Conservation (phyloP, 148 eudicot genomes). For the Pouteria glomerata region DNA sequence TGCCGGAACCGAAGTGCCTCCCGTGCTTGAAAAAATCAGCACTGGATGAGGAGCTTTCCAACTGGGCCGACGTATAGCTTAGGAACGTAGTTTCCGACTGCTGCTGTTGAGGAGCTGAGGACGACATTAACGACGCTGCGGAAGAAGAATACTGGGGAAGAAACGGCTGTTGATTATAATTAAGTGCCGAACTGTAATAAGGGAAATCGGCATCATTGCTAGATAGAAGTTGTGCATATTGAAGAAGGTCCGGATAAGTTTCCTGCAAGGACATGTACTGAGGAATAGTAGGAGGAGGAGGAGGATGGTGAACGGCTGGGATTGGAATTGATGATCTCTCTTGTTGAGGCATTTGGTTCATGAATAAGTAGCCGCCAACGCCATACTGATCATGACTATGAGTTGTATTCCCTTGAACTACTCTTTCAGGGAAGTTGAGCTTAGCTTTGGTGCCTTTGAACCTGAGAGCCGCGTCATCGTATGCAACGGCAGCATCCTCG, state of each 20-base stretch:
- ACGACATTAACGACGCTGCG: background rate
- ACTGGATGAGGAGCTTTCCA: background rate
- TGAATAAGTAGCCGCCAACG: too few relatives aligned
- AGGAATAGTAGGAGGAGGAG: background rate
- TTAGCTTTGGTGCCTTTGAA: slow-evolving; percentile 59
- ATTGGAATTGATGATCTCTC: background rate
- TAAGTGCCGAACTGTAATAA: slow-evolving; percentile 29
- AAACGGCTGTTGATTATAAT: slow-evolving; percentile 10
- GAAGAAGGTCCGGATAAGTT: slow-evolving; percentile 36
- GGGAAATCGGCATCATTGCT: slow-evolving; percentile 42
- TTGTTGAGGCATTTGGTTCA: too few relatives aligned
- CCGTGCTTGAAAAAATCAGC: background rate
- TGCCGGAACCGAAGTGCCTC: background rate
- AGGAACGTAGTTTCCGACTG: background rate
- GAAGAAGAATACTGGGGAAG: background rate
- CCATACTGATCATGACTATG: background rate
- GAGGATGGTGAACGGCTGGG: background rate
- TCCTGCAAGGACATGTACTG: slow-evolving; percentile 3
- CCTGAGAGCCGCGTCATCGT: slow-evolving; percentile 48
- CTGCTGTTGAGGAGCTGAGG: background rate
- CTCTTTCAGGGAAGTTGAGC: slow-evolving; percentile 50
- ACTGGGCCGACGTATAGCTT: background rate
- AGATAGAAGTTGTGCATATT: slow-evolving; percentile 53
- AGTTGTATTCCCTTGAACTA: slow-evolving; percentile 21
- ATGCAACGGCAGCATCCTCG: slow-evolving; percentile 50